phyloP scores from a whole-genome alignment of 148 eudicot species.

The Polygonum maritimum region DNA sequence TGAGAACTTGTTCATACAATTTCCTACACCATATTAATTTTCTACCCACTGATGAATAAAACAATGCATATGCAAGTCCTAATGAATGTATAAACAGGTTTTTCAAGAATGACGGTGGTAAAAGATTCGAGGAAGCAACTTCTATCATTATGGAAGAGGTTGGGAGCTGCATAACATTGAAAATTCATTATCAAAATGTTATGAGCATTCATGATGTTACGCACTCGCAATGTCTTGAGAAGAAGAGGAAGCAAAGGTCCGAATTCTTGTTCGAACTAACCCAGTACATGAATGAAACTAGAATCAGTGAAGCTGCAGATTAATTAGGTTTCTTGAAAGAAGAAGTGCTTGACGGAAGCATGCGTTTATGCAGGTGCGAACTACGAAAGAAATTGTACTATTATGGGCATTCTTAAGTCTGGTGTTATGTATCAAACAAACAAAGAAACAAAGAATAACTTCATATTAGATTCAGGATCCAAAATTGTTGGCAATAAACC shows the following conservation, averaged over 20 bases:
- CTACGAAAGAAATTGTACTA: not conserved
- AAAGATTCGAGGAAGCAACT: not conserved
- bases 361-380: too few species aligned
- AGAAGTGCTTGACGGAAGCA: too few species aligned
- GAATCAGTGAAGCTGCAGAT: not conserved
- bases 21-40: not conserved
- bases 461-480: not conserved
- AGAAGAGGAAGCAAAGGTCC: not conserved
- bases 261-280: not conserved
- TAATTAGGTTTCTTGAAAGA: not conserved
- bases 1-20: not conserved
- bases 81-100: not conserved
- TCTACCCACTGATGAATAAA: not conserved
- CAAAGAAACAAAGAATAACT: not conserved
- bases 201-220: slow-evolving; percentile 1
- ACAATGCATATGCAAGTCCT: not conserved
- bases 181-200: not conserved
- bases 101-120: not conserved
- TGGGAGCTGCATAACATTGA: not conserved
- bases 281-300: not conserved
- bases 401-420: not conserved
- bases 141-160: not conserved
- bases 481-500: not conserved
- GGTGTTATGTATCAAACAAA: not conserved
- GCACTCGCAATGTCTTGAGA: not conserved